Evolutionary conservation across 1,284 basidiomycete genomes (phyloP), one percentile per base, ranked within the genome.

Genomic region (Thelephora terrestris): DNA sequence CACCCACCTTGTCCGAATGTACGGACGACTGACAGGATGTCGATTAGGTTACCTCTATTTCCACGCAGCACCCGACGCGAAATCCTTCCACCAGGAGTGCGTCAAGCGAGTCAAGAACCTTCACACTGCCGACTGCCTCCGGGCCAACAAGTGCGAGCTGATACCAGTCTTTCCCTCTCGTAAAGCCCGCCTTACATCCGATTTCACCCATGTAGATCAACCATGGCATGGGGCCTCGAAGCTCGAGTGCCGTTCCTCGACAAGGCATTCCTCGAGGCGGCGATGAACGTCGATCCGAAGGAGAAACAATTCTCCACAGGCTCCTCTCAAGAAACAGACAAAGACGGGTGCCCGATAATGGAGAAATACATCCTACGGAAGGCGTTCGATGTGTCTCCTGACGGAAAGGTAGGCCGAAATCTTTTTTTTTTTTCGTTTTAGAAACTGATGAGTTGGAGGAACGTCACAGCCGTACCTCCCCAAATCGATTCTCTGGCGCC

Each of bases 171-270:
- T 38, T 35, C 34, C 21, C 18, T 37, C 42, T 45, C 49, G 46
- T 10, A 23, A 23, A 21, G 12, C 17, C 25, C 20, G 14, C 32
- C 36, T 21, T 53, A 35, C 9, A 14, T 2, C 34, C 49, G 43
- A 42, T 32, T 2, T 16, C 36, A 14, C 24, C 17, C 24, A 7
- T 3, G 18, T 53, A 91, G 88, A 64, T 94, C 91, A 43, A 99
- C 96, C 7, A 99, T 99, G 96, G 96, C 96, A 1, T 99, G 96
- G 95, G 96, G 96, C 55, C 80, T 99, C 47, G 96, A 99, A 69
- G 94, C 95, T 4, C 91, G 96, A 50, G 96, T 99, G 2, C 96
- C 96, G 14, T 99, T 99, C 83, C 80, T 99, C 48, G 96, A 99
- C 76, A 97, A 94, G 71, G 71, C 79, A 29, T 99, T 99, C 79